These are phyloP conservation scores for Calonectria montana DNA, from an alignment of 2,329 filamentous ascomycete species.

Conservation along the genomic window DNA sequence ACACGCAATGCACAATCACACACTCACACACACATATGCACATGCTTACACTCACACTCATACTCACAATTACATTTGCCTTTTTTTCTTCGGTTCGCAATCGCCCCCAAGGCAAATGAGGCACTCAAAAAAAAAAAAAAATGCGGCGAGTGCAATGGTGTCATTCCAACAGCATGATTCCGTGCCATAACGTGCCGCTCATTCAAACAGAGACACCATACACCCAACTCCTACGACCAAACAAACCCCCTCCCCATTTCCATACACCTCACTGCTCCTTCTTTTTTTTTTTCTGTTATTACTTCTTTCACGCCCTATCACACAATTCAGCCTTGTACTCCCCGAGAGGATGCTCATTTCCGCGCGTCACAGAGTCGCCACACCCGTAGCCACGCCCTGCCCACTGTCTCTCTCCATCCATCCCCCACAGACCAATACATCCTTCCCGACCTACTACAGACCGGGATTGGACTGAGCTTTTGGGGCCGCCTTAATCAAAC, in stretches of 20 bases:
- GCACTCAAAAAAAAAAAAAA: neutral
- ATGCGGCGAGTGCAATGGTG: neutral
- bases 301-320: neutral
- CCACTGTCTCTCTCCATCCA: neutral
- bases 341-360: slow-evolving; percentile 24
- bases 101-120: neutral
- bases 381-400: neutral
- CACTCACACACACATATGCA: neutral
- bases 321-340: slow-evolving; percentile 17
- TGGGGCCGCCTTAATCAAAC: neutral
- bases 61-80: neutral
- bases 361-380: slow-evolving; percentile 17
- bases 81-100: neutral
- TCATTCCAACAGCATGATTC: neutral
- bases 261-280: neutral
- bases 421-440: neutral
- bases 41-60: neutral
- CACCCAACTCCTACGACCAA: neutral
- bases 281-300: neutral
- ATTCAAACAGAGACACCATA: neutral
- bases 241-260: neutral
- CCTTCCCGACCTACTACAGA: neutral
- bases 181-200: neutral
- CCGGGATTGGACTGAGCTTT: neutral
- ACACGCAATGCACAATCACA: neutral